These are phyloP conservation scores for Cornus florida DNA, from an alignment of 148 eudicot species.

Conservation along the genomic window DNA sequence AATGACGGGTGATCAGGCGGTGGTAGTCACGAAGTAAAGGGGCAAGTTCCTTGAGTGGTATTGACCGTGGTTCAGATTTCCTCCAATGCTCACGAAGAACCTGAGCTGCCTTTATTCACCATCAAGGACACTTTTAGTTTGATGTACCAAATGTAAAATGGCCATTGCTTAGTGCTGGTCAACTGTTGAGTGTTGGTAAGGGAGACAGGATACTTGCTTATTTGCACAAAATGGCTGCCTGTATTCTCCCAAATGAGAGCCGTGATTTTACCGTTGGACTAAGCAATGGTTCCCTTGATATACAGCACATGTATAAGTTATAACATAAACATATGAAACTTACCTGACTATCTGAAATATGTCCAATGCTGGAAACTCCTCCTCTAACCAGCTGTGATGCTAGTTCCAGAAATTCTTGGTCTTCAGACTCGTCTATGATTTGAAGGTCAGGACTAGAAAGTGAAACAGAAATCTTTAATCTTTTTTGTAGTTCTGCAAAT, in stretches of 20 bases:
- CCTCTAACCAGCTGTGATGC: constrained; percentile 44
- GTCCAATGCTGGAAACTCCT: constrained; percentile 31
- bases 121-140: constrained; percentile 13
- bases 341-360: constrained; percentile 43
- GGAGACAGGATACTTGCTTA: not conserved
- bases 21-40: constrained; percentile 94
- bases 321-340: not conserved
- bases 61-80: constrained; percentile 45
- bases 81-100: constrained; percentile 84
- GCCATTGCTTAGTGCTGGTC: not conserved
- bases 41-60: constrained; percentile 72
- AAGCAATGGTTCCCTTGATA: not conserved
- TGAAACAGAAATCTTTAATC: constrained; percentile 46
- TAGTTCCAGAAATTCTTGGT: constrained; percentile 66
- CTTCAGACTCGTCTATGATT: constrained; percentile 62
- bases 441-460: constrained; percentile 41
- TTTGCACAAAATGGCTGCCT: not conserved
- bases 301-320: not conserved
- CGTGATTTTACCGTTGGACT: not conserved
- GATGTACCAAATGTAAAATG: not conserved
- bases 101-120: constrained; percentile 43
- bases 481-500: constrained; percentile 61
- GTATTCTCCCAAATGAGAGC: not conserved
- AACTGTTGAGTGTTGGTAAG: not conserved
- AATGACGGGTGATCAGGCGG: constrained; percentile 60